phyloP scores from a whole-genome alignment of 495 filamentous ascomycete species.

The Annulohypoxylon maeteangense region DNA sequence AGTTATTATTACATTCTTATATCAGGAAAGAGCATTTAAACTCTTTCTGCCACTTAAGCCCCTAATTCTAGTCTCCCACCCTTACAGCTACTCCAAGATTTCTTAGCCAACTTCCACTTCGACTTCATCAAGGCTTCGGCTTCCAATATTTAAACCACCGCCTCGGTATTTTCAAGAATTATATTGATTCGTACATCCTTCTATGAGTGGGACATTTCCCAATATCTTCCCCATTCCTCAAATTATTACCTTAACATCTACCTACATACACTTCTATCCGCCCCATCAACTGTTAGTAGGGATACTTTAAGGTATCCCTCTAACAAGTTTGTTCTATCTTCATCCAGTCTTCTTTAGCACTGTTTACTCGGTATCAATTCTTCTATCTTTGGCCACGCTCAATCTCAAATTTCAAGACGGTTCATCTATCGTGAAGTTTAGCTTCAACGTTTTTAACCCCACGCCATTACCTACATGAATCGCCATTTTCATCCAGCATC shows the following conservation, averaged over 20 bases:
- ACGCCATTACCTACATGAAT: background rate
- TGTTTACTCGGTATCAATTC: conserved; percentile 24
- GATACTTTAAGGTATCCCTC: conserved; percentile 15
- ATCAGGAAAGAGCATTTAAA: background rate
- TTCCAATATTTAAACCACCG: conserved; percentile 19
- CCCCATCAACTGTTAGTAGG: background rate
- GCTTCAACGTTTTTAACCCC: background rate
- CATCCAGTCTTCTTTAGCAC: conserved; percentile 7
- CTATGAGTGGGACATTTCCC: conserved; percentile 4
- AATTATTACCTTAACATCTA: conserved; percentile 16
- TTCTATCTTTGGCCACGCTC: background rate
- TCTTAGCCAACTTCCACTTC: conserved; percentile 3
- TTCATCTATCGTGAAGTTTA: background rate
- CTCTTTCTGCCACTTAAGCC: background rate
- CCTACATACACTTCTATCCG: conserved; percentile 24
- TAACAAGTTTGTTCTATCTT: conserved; percentile 5
- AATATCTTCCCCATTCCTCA: conserved; percentile 17
- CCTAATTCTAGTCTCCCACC: background rate
- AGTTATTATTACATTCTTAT: background rate
- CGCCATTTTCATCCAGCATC: background rate
- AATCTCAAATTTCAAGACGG: background rate
- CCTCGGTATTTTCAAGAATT: conserved; percentile 9
- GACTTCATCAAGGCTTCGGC: conserved; percentile 18
- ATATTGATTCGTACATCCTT: conserved; percentile 19
- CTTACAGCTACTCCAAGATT: background rate